Evolutionary conservation across 139 green algal genomes (phyloP).

Genomic region (Yamagishiella unicocca): DNA sequence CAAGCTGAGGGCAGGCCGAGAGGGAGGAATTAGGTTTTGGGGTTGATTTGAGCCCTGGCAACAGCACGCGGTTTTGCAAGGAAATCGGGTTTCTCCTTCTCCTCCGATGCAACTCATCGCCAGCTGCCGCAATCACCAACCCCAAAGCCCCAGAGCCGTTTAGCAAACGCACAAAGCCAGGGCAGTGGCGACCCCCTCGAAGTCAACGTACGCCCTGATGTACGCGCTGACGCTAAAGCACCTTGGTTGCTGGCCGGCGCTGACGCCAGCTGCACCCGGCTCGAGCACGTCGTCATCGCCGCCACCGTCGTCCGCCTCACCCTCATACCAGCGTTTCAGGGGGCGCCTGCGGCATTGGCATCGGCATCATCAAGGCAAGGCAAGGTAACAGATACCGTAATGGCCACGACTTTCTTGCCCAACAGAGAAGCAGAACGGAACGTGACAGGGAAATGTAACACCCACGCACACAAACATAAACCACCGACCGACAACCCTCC

Average conservation of each 20-base stretch:
- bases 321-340: constrained; percentile 34
- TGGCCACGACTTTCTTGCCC: neutral
- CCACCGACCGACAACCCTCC: neutral
- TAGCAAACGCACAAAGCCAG: neutral
- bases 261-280: neutral
- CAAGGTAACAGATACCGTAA: neutral
- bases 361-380: neutral
- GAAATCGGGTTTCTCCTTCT: too few relatives aligned
- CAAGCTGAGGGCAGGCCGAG: neutral
- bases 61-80: too few relatives aligned
- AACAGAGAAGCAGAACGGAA: neutral
- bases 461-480: neutral
- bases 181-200: neutral
- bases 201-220: too few relatives aligned
- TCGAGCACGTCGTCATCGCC: constrained; percentile 10
- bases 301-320: neutral
- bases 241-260: neutral
- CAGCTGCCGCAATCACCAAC: neutral
- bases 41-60: neutral
- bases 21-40: neutral
- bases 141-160: neutral
- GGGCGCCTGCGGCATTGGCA: constrained; percentile 2
- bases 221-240: too few relatives aligned
- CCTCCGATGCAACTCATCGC: too few relatives aligned
- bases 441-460: neutral